Evolutionary conservation across 164 flowering plant genomes (phyloP).

Genomic region (Sextonia rubra): DNA sequence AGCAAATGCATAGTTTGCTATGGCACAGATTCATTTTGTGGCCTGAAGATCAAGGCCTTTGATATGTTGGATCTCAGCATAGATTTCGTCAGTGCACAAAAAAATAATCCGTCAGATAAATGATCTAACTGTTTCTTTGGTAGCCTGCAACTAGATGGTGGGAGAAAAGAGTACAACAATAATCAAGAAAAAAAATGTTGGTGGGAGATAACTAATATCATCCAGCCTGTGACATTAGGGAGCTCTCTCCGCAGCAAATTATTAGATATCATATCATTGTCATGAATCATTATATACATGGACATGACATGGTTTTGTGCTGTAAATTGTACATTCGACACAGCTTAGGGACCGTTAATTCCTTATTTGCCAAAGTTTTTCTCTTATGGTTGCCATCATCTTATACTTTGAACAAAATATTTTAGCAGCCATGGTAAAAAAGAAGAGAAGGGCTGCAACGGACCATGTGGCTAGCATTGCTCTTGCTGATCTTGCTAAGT

Average conservation of each 20-base stretch:
- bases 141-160: too few relatives aligned
- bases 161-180: too few relatives aligned
- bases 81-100: background rate
- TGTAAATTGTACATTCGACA: background rate
- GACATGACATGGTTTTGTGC: background rate
- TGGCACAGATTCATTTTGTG: background rate
- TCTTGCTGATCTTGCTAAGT: slow-evolving; percentile 45
- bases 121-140: background rate
- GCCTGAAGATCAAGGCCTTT: background rate
- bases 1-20: background rate
- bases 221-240: background rate
- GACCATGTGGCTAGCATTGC: slow-evolving; percentile 39
- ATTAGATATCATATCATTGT: background rate
- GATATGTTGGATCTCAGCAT: background rate
- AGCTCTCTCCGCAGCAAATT: background rate
- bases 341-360: background rate
- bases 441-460: slow-evolving; percentile 44
- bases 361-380: background rate
- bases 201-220: background rate
- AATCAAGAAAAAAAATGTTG: background rate
- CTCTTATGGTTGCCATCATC: slow-evolving; percentile 4
- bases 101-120: background rate
- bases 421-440: slow-evolving; percentile 27
- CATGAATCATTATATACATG: background rate
- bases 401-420: slow-evolving; percentile 11